These are phyloP conservation scores for Rhizophagus sp. DNA, from an alignment of 192 early-diverging fungal genomes.

Conservation along the genomic window DNA sequence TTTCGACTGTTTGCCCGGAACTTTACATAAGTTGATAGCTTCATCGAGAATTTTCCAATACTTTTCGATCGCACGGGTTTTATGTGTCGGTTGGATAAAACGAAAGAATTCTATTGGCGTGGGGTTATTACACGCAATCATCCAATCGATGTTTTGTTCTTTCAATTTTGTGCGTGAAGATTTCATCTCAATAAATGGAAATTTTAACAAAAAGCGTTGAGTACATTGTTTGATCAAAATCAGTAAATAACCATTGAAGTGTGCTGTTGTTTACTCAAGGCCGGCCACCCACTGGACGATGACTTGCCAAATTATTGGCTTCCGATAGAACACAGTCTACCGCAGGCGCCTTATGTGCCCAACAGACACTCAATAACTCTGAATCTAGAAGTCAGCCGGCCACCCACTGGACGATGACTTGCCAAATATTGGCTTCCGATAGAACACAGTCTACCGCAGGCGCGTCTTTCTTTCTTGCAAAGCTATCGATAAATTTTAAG, in stretches of 20 bases:
- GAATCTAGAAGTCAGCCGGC: slow-evolving; percentile 23
- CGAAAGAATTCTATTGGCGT: slow-evolving; percentile 26
- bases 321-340: slow-evolving; percentile 27
- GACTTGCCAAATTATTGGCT: slow-evolving; percentile 32
- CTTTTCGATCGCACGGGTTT: slow-evolving; percentile 11
- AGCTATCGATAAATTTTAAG: background rate
- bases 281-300: slow-evolving; percentile 28
- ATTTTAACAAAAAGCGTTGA: slow-evolving; percentile 4
- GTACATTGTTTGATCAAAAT: slow-evolving; percentile 16
- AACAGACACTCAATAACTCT: slow-evolving; percentile 19
- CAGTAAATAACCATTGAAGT: background rate
- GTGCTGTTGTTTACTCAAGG: slow-evolving; percentile 26
- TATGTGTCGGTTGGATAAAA: slow-evolving; percentile 19
- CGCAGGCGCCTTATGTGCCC: slow-evolving; percentile 16
- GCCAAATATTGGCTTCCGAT: slow-evolving; percentile 31
- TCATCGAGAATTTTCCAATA: background rate
- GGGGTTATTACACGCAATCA: slow-evolving; percentile 18
- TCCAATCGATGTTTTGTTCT: background rate
- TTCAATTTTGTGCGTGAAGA: background rate
- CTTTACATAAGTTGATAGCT: background rate
- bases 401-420: slow-evolving; percentile 31
- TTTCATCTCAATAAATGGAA: background rate
- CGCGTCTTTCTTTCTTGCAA: slow-evolving; percentile 22
- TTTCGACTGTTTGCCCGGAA: background rate
- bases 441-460: slow-evolving; percentile 26